A percentile compares a stretch with the other conserved stretches of the same genome.
Evolutionary conservation across 2,329 filamentous ascomycete genomes (phyloP).

Genomic region (Fusarium xylarioides): DNA sequence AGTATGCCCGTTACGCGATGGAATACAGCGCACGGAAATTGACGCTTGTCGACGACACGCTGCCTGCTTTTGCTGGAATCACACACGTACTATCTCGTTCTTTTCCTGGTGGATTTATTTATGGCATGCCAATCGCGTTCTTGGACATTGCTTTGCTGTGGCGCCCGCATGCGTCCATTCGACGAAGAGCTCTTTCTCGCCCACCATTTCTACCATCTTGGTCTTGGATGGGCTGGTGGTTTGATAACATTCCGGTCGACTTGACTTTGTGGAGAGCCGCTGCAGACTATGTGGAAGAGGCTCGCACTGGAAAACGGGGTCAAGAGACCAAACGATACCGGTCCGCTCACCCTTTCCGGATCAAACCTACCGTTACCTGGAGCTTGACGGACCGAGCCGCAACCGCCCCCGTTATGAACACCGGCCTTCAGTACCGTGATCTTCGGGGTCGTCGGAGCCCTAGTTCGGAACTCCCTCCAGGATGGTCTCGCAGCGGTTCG

Average conservation of each 20-base stretch:
- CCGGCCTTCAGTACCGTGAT: slow-evolving; percentile 52
- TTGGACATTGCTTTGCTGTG: slow-evolving; percentile 56
- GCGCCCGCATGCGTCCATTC: slow-evolving; percentile 55
- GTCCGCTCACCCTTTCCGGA: slow-evolving; percentile 50
- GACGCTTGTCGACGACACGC: slow-evolving; percentile 53
- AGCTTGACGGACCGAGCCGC: slow-evolving; percentile 51
- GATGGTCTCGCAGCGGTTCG: slow-evolving; percentile 51
- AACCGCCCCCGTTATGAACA: slow-evolving; percentile 48
- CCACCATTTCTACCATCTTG: slow-evolving; percentile 55
- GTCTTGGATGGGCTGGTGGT: slow-evolving; percentile 61
- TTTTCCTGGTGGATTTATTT: slow-evolving; percentile 55
- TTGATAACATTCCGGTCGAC: slow-evolving; percentile 55
- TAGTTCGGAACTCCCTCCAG: slow-evolving; percentile 47
- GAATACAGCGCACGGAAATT: slow-evolving; percentile 54
- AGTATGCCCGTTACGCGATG: slow-evolving; percentile 55
- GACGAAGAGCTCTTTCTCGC: slow-evolving; percentile 49
- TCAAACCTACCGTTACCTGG: slow-evolving; percentile 52
- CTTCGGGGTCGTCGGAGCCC: slow-evolving; percentile 47
- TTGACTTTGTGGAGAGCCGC: slow-evolving; percentile 54
- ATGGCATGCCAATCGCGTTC: slow-evolving; percentile 58
- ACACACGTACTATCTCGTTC: slow-evolving; percentile 53
- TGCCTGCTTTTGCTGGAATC: slow-evolving; percentile 55
- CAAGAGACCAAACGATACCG: slow-evolving; percentile 49
- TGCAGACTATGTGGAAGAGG: slow-evolving; percentile 55
- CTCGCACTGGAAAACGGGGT: slow-evolving; percentile 45